phyloP scores from a whole-genome alignment of 192 early-diverging fungal genomes.

The Podila horticola region DNA sequence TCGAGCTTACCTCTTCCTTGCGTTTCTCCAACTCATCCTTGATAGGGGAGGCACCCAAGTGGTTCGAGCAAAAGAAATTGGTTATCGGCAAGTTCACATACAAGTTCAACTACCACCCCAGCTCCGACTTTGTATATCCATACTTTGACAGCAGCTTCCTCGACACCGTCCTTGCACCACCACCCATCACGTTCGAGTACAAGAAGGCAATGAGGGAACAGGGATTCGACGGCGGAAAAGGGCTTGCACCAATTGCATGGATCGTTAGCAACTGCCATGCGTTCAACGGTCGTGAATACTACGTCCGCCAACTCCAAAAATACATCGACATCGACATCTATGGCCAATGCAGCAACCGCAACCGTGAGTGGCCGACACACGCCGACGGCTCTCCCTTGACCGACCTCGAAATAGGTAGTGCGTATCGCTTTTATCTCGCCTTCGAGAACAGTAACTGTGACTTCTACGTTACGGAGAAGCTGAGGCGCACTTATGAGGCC shows the following conservation, averaged over 20 bases:
- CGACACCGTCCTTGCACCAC: constrained; percentile 1
- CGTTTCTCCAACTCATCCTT: no score
- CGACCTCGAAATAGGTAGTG: not conserved
- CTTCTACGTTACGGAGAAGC: constrained; percentile 21
- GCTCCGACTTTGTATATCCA: constrained; percentile 17
- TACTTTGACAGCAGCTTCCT: constrained; percentile 7
- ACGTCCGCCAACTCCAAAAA: constrained; percentile 18
- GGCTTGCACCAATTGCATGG: constrained; percentile 22
- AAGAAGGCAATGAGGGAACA: not conserved
- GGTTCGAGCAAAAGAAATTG: not conserved
- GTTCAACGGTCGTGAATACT: constrained; percentile 9
- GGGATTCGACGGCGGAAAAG: not conserved
- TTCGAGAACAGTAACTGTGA: constrained; percentile 27
- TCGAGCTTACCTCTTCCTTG: no score
- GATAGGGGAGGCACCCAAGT: constrained; percentile 14
- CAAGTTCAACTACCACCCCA: constrained; percentile 11
- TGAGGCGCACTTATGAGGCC: constrained; percentile 2
- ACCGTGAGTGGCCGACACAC: not conserved
- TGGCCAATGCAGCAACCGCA: constrained; percentile 10
- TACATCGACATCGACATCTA: constrained; percentile 28
- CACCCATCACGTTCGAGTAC: not conserved
- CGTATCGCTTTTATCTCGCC: constrained; percentile 18
- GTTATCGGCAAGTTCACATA: constrained; percentile 9
- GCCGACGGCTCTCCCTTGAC: not conserved
- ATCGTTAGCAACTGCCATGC: constrained; percentile 13